Evolutionary conservation across 768 basidiomycete species (phyloP).

Genomic region (Hortiboletus campestris): DNA sequence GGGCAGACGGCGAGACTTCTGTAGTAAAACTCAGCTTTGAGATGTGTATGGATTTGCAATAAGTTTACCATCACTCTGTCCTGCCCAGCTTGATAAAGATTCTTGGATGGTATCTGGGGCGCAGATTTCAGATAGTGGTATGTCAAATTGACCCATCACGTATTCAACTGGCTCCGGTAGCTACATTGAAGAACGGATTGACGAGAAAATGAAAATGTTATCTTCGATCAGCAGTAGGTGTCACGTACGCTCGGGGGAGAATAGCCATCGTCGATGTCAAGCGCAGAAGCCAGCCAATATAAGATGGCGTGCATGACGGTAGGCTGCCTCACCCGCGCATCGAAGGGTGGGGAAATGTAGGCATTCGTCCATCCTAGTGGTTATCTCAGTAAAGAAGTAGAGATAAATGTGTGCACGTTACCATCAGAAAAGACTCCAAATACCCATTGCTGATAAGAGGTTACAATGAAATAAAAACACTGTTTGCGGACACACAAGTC

Average conservation of each 20-base stretch:
- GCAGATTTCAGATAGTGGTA: constrained; percentile 23
- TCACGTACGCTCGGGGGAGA: constrained; percentile 23
- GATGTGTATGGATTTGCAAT: not conserved
- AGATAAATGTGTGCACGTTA: constrained; percentile 18
- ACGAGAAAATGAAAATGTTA: not conserved
- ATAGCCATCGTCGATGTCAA: constrained; percentile 32
- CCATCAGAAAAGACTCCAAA: constrained; percentile 62
- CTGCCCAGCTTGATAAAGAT: constrained; percentile 33
- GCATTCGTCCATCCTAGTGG: constrained; percentile 51
- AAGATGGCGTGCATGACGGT: constrained; percentile 50
- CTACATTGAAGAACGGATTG: constrained; percentile 6
- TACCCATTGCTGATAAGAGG: constrained; percentile 59
- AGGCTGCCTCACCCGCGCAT: constrained; percentile 41
- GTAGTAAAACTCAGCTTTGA: not conserved
- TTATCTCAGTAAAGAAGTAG: not conserved
- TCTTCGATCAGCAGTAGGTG: not conserved
- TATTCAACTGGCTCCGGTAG: constrained; percentile 33
- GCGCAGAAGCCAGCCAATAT: constrained; percentile 59
- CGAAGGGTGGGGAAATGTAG: constrained; percentile 47
- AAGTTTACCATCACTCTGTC: constrained; percentile 27
- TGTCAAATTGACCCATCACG: constrained; percentile 28
- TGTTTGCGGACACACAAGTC: constrained; percentile 50
- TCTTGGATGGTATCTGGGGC: constrained; percentile 18
- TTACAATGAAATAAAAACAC: constrained; percentile 56
- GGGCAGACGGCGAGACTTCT: constrained; percentile 29